Base-by-base conservation (phyloP, 2,329 filamentous ascomycete genomes). In the Sporothrix mexicana region DNA sequence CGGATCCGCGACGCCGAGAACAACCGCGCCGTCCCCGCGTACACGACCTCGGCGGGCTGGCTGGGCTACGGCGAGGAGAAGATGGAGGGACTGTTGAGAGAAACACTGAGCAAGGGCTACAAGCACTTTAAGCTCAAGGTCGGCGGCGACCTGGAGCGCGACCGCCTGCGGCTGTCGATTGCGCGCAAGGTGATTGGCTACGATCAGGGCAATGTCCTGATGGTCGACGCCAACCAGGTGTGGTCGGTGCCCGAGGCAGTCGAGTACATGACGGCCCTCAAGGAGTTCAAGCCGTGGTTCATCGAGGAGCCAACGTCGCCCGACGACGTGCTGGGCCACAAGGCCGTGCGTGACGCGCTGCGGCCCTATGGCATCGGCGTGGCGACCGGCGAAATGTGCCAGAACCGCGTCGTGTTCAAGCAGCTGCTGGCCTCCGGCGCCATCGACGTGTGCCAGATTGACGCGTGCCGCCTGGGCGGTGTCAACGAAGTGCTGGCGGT, bases 401-500 rank as follows among this genome's bases (percentile, higher is more conserved):
- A 97, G 85, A 97, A 97, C 85, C 90, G 94, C 53, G 93, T 97
- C 76, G 89, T 97, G 78, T 97, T 97, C 88, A 97, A 97, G 87
- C 94, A 97, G 83, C 88, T 97, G 74, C 88, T 97, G 69, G 88
- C 91, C 80, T 85, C 89, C 2, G 92, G 92, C 69, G 93, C 94
- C 74, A 93, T 97, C 77, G 94, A 96, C 78, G 90, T 97, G 23
- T 94, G 93, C 80, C 94, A 97, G 82, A 92, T 96, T 77, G 94
- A 97, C 78, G 94, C 94, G 2, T 97, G 94, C 85, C 91, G 94
- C 36, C 88, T 97, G 77, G 94, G 94, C 57, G 94, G 94, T 75
- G 93, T 97, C 62, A 97, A 97, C 83, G 94, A 97, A 83, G 94
- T 95, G 36, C 86, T 97, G 30, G 94, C 94, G n/a, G 94, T 97